Evolutionary conservation across 176 grass and related monocot genomes (phyloP).

Genomic region (Oropetium thomaeum): DNA sequence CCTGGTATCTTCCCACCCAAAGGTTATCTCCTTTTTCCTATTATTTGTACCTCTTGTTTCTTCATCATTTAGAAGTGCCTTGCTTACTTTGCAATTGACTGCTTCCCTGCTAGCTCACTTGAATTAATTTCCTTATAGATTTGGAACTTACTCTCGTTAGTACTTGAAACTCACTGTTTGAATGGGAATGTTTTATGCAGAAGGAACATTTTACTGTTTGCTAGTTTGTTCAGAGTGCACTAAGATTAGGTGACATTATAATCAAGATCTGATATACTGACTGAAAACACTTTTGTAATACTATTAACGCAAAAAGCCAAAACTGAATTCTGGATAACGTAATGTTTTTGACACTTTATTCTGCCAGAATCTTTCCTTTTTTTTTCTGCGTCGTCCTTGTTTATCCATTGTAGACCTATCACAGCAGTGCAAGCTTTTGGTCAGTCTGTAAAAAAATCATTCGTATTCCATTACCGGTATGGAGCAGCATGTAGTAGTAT

Average conservation of each 20-base stretch:
- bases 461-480: not conserved
- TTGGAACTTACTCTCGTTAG: not conserved
- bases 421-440: not conserved
- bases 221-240: not conserved
- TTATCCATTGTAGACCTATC: not conserved
- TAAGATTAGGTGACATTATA: not conserved
- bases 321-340: not conserved
- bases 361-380: not conserved
- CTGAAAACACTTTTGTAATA: conserved; percentile 14
- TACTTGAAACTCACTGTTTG: not conserved
- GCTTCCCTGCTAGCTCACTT: not conserved
- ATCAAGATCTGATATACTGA: not conserved
- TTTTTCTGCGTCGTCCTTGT: not conserved
- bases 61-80: not conserved
- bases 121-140: not conserved
- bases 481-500: not conserved
- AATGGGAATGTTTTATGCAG: not conserved
- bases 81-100: not conserved
- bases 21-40: conserved; percentile 16
- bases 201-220: not conserved
- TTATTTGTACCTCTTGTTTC: not conserved
- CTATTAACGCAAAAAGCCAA: not conserved
- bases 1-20: conserved; percentile 22
- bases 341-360: conserved; percentile 30
- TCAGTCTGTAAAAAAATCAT: not conserved